Base-by-base conservation (phyloP, 2,329 filamentous ascomycete species). In the Epichloe sylvatica region DNA sequence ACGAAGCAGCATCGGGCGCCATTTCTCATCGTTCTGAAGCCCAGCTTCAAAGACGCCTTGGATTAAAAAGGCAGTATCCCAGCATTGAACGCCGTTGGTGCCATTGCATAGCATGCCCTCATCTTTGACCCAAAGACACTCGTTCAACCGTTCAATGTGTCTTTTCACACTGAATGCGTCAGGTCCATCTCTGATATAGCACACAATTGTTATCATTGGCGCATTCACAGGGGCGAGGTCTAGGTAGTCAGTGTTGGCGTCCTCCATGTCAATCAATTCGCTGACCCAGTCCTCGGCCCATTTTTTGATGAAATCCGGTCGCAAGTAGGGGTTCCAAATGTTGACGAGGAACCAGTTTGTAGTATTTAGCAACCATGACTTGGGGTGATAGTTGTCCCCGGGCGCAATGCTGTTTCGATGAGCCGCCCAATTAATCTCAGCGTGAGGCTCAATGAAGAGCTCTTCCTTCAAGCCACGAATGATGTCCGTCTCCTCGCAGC, bases 71-170 rank as follows among this genome's bases (percentile, higher is more conserved):
- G 89, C 78, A 0, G 92, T 98, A 62, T 98, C 92, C 92, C 92
- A 98, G 55, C 82, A 85, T 66, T 98, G 92, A 1, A 97, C 90
- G n/a, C 92, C 92, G 57, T 98, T 97, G 8, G 92, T 98, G 37
- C 92, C 92, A 59, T 96, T 96, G 67, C 84, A 84, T 45, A 97
- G 75, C 86, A 98, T 88, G 5, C 92, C 92, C 62, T 96, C 90
- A 35, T 81, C 66, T 55, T 94, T 95, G 46, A 98, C 74, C 90
- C 92, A 98, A 33, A 98, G 67, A 53, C 83, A 94, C 59, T 98
- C 92, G 41, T 86, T 76, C 12, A 95, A 67, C 3, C 88, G 80
- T 59, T 96, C 86, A 8, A 86, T 72, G 60, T 96, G 91, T 39
- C 84, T 77, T 45, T 77, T 76, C 30, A 95, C 82, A 0, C 82